phyloP scores from a whole-genome alignment of 2,329 filamentous ascomycete genomes.

The Talaromyces sp. region DNA sequence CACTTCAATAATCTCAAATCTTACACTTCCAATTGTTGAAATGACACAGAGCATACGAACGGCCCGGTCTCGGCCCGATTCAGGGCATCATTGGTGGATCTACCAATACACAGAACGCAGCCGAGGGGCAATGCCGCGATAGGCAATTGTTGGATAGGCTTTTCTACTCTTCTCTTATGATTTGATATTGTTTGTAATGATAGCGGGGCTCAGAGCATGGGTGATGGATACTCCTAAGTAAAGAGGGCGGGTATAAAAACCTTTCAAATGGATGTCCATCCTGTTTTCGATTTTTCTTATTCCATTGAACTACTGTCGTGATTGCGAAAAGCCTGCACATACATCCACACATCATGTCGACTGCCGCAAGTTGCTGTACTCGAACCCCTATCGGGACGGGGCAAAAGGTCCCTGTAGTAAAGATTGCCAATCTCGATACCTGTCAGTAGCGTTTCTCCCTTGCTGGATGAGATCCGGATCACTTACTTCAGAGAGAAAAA shows the following conservation, averaged over 20 bases:
- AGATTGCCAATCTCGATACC: constrained; percentile 21
- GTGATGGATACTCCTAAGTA: not conserved
- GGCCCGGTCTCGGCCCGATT: constrained; percentile 11
- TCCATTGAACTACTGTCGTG: not conserved
- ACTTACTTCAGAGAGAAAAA: not conserved
- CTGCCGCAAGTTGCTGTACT: constrained; percentile 18
- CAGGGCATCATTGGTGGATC: constrained; percentile 1
- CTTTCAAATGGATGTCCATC: not conserved
- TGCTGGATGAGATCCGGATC: not conserved
- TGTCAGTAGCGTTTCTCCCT: constrained; percentile 15
- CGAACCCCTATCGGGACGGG: constrained; percentile 19
- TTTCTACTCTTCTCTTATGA: not conserved
- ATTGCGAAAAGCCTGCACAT: not conserved
- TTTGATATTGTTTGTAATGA: not conserved
- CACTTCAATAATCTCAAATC: not conserved
- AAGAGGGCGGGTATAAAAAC: not conserved
- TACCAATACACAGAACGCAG: not conserved
- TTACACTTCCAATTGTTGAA: not conserved
- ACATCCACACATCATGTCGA: constrained; percentile 10
- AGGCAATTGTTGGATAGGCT: not conserved
- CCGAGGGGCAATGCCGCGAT: not conserved
- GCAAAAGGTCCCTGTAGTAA: constrained; percentile 16
- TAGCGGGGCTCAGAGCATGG: not conserved
- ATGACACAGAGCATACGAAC: not conserved
- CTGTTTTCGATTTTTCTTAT: not conserved